Evolutionary conservation across 768 basidiomycete species (phyloP).

Genomic region (Harrya chromipes): DNA sequence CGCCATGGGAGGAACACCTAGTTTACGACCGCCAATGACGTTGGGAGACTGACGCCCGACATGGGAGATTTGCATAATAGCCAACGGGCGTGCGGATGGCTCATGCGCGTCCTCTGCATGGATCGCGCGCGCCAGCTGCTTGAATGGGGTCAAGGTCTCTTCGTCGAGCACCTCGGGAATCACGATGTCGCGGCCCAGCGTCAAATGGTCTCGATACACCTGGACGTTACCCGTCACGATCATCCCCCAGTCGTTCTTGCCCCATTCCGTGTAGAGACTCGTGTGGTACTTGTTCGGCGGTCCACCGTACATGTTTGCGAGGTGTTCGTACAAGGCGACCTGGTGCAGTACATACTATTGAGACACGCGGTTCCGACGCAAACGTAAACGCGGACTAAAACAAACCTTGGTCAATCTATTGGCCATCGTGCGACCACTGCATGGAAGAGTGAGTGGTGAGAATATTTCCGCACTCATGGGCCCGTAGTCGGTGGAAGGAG

Average conservation of each 20-base stretch:
- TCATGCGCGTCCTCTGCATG: conserved; percentile 32
- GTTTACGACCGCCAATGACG: conserved; percentile 62
- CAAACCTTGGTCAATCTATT: conserved; percentile 57
- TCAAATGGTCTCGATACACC: conserved; percentile 58
- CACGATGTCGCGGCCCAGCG: conserved; percentile 71
- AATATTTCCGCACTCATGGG: conserved; percentile 22
- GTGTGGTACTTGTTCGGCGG: conserved; percentile 65
- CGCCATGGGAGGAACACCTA: conserved; percentile 60
- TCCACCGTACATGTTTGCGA: conserved; percentile 63
- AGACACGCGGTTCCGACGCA: not conserved
- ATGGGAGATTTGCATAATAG: conserved; percentile 84
- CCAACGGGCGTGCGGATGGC: conserved; percentile 33
- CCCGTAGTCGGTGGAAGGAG: no score
- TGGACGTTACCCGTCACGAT: conserved; percentile 85
- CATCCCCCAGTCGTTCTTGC: conserved; percentile 79
- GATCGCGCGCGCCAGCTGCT: conserved; percentile 47
- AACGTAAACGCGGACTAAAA: not conserved
- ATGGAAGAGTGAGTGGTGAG: conserved; percentile 30
- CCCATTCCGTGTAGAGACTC: conserved; percentile 73
- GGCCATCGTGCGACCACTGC: conserved; percentile 32
- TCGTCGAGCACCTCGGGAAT: conserved; percentile 46
- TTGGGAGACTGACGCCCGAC: conserved; percentile 79
- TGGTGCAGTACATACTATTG: conserved; percentile 28
- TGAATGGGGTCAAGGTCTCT: conserved; percentile 49
- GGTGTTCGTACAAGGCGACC: conserved; percentile 91